Evolutionary conservation across 2,329 filamentous ascomycete genomes (phyloP).

Genomic region (Neodidymelliopsis sp.): DNA sequence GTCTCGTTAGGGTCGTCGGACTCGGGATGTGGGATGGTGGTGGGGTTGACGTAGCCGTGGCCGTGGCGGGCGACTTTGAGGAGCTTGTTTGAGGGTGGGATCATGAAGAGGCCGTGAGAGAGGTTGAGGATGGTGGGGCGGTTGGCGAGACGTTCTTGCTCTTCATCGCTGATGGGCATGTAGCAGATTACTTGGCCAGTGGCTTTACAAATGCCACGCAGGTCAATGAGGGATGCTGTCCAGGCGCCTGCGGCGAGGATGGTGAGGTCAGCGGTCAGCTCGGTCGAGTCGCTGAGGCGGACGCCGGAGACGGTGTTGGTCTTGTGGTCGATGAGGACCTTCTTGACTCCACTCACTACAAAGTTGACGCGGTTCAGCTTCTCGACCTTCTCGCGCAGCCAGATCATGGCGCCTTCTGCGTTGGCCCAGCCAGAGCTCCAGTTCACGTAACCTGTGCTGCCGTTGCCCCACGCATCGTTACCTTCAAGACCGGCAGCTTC

Average conservation of each 20-base stretch:
- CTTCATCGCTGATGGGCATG: constrained; percentile 73
- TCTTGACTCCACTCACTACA: constrained; percentile 57
- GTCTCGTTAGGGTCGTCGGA: constrained; percentile 38
- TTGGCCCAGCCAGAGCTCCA: constrained; percentile 80
- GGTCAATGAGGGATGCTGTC: constrained; percentile 79
- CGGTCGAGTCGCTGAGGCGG: constrained; percentile 58
- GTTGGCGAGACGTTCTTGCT: constrained; percentile 69
- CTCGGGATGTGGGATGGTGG: constrained; percentile 57
- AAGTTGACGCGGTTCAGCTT: constrained; percentile 62
- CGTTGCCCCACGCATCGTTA: constrained; percentile 48
- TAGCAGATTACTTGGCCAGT: constrained; percentile 86
- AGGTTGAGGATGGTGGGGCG: constrained; percentile 79
- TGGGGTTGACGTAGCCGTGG: constrained; percentile 59
- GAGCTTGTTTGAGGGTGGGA: constrained; percentile 64
- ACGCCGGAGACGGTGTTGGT: constrained; percentile 63
- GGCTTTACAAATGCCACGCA: constrained; percentile 77
- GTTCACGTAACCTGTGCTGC: constrained; percentile 76
- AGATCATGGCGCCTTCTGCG: constrained; percentile 73
- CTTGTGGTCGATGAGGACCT: constrained; percentile 50
- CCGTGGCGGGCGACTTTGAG: constrained; percentile 61
- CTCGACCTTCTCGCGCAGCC: constrained; percentile 64
- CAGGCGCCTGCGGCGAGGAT: constrained; percentile 88
- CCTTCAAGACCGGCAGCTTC: constrained; percentile 54
- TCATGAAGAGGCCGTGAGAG: constrained; percentile 74
- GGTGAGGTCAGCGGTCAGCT: constrained; percentile 72